Evolutionary conservation across 2,329 filamentous ascomycete genomes (phyloP), one percentile per base, ranked within the genome.

Genomic region (Hymenoscyphus repandus): DNA sequence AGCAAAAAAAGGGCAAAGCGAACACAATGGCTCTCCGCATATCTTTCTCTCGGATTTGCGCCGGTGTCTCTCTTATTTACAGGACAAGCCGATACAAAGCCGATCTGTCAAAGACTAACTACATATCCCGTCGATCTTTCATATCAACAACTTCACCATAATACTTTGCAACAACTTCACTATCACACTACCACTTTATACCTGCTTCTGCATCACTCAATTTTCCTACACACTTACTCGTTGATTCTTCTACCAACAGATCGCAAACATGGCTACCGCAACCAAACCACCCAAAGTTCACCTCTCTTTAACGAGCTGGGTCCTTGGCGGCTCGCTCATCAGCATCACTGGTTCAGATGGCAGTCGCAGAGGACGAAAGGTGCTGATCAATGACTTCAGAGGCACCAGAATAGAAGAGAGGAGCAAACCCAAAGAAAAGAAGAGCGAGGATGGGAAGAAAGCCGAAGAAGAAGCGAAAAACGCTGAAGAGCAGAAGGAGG

Each of bases 221-320:
- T 5, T 11, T 7, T 40, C 36, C n/a, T 20, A 40, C 38, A 4
- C 3, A 15, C 17, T 20, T 20, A 5, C 15, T 40, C 38, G 3
- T 17, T 17, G 3, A 17, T 30, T 12, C 40, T 5, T 18, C 18
- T 20, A 18, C 12, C 7, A 30, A 43, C 40, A 17, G 6, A 9
- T 22, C 7, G 12, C 18, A 13, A 43, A 27, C 11, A 45, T 45
- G 43, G 15, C 43, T 27, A 27, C 43, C 27, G 27, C 22, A 45
- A 12, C 27, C 15, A 49, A 58, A 47, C 45, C 42, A 15, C 53
- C 49, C 13, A 62, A 59, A 37, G 42, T 63, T 7, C 50, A 53
- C 11, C n/a, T 64, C 33, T 64, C 60, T 30, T 59, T 65, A 34
- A 58, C 58, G n/a, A 62, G 56, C 40, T 65, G 63, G 63, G 48